Conservation (phyloP, 2,329 filamentous ascomycete species). For the Allantophomopsis lycopodina region DNA sequence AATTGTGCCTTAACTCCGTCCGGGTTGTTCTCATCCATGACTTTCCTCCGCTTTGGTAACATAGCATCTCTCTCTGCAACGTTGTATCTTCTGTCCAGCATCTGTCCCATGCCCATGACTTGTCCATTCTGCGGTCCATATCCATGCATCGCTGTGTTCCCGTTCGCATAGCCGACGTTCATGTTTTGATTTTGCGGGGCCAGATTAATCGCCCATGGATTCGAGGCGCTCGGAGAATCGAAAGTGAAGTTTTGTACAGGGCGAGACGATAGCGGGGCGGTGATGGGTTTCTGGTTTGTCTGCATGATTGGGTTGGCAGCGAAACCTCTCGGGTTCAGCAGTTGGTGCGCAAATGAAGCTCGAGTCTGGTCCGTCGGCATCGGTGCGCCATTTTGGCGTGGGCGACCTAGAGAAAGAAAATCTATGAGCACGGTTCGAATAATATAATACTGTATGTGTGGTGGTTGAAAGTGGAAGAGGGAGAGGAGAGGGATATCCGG, state of each 20-base stretch:
- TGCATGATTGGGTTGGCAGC: constrained; percentile 3
- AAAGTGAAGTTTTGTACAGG: constrained; percentile 15
- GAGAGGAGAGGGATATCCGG: neutral
- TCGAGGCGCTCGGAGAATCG: constrained; percentile 11
- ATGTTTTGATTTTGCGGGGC: constrained; percentile 1
- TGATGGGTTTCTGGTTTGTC: constrained; percentile 2
- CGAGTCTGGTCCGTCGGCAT: neutral
- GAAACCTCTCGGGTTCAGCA: constrained; percentile 27
- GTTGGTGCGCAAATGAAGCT: constrained; percentile 9
- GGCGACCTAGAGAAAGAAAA: constrained; percentile 11
- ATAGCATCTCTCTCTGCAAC: constrained; percentile 51
- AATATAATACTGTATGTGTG: constrained; percentile 4
- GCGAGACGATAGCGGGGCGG: neutral
- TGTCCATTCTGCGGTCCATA: constrained; percentile 10
- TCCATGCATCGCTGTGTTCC: constrained; percentile 4
- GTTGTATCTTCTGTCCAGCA: constrained; percentile 67
- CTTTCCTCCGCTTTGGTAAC: constrained; percentile 53
- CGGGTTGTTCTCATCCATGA: constrained; percentile 27
- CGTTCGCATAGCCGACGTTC: constrained; percentile 2
- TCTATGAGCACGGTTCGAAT: too few species aligned
- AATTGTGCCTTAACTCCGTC: constrained; percentile 27
- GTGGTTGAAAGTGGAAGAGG: constrained; percentile 7
- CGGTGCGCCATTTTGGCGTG: constrained; percentile 11
- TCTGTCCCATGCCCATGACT: constrained; percentile 33
- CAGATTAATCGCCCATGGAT: constrained; percentile 3